Base-by-base conservation (phyloP, 116 monocot genomes). In the Trichopus zeylanicus region DNA sequence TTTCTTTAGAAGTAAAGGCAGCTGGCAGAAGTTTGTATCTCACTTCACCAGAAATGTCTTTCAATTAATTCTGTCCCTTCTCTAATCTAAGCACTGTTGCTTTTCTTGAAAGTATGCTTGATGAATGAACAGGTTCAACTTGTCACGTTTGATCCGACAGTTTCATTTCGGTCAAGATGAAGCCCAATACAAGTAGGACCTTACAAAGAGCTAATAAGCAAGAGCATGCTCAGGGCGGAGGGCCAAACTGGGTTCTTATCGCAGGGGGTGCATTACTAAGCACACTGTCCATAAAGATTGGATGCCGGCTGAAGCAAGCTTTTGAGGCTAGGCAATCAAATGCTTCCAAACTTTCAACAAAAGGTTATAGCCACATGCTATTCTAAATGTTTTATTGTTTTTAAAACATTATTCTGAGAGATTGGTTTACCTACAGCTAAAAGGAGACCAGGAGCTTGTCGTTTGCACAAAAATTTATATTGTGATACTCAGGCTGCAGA, bases 221-320 rank as follows among this genome's bases (percentile, higher is more conserved):
- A 51, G 73, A 73, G 5, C 70, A 70, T 21, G 12, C 73, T 25
- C 80, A 84, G 67, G 65, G 57, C 29, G 78, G 81, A 11, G 78
- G 83, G 28, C 75, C 87, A 62, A 87, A 87, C 67, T 92, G 87
- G 92, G 61, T 87, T 26, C 73, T 92, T 61, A 70, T 92, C 60
- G 75, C 77, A 47, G 92, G 92, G 37, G 78, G 87, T 48, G 87
- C 84, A 4, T 68, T 92, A 57, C 54, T 87, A 24, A 84, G 83
- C 70, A 87, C 87, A 22, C 25, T 92, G 15, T 78, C 83, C 3
- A 51, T 87, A 32, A 83, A 66, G 56, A 67, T 87, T 59, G 77
- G 73, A 31, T 92, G 86, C 75, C 78, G 61, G 46, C 55, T 92
- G 33, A 92, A 84, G 58, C 73, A 87, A 30, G 31, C 62, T 12